Evolutionary conservation across 192 early-diverging fungal genomes (phyloP).

Genomic region (Linnemannia elongata): DNA sequence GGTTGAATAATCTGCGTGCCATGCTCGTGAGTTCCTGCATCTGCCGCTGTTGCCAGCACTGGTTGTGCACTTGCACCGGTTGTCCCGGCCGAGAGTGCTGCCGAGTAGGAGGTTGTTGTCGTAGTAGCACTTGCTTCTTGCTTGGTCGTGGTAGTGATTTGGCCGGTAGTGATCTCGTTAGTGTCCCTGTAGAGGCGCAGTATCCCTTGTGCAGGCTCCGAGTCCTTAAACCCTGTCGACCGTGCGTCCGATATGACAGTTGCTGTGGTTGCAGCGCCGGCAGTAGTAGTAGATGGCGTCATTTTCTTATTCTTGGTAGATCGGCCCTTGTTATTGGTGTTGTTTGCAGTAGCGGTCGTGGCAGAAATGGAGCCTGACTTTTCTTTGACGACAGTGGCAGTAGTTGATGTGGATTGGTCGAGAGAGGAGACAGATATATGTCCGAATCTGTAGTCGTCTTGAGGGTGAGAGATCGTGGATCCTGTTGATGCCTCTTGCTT

Average conservation of each 20-base stretch:
- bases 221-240: constrained; percentile 12
- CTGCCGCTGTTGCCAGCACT: not conserved
- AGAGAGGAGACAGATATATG: constrained; percentile 19
- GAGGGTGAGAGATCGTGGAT: not conserved
- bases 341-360: not conserved
- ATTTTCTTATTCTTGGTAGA: constrained; percentile 14
- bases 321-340: not conserved
- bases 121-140: not conserved
- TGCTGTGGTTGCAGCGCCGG: constrained; percentile 3
- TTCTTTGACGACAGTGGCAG: not conserved
- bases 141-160: constrained; percentile 3
- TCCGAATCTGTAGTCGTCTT: constrained; percentile 39
- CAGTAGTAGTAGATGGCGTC: not conserved
- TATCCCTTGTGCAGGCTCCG: constrained; percentile 64
- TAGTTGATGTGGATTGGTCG: constrained; percentile 1
- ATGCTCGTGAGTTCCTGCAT: constrained; percentile 12
- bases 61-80: not conserved
- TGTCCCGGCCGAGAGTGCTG: not conserved
- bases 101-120: not conserved
- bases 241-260: not conserved
- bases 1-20: constrained; percentile 45
- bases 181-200: constrained; percentile 76
- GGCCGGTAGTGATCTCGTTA: constrained; percentile 58
- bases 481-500: not conserved
- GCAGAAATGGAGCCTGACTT: not conserved